These are phyloP conservation scores for Epichloe amarillans DNA, from an alignment of 2,329 filamentous ascomycete species.

Conservation along the genomic window DNA sequence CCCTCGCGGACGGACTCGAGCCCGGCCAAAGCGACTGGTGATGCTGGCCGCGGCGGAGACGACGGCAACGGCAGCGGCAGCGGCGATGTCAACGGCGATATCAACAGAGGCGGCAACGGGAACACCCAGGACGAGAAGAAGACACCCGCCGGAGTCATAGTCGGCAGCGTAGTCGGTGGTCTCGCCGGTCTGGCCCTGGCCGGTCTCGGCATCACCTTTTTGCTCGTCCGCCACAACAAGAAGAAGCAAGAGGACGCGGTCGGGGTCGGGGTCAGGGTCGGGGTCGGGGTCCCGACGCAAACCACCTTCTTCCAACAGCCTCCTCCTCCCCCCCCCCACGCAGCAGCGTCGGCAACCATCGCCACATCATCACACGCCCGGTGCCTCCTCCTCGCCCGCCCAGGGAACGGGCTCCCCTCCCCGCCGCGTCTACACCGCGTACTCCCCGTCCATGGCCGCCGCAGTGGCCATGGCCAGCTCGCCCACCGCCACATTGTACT, in stretches of 20 bases:
- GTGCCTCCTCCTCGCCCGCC: background rate
- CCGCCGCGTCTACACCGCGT: background rate
- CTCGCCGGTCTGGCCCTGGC: background rate
- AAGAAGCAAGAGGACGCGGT: background rate
- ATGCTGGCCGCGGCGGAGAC: background rate
- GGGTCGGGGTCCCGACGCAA: background rate
- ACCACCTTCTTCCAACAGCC: background rate
- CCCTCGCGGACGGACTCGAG: background rate
- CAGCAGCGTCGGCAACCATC: background rate
- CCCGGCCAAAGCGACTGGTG: background rate
- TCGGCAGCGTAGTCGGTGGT: background rate
- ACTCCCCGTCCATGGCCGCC: background rate
- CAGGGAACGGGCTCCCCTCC: background rate
- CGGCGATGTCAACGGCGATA: background rate
- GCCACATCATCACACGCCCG: background rate
- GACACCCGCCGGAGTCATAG: background rate
- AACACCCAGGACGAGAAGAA: background rate
- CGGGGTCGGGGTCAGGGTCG: no score
- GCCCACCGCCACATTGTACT: background rate
- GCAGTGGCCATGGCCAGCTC: background rate
- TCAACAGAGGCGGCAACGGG: background rate
- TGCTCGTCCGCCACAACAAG: slow-evolving; percentile 1
- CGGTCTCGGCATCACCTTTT: background rate
- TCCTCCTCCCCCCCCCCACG: background rate
- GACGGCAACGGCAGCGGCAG: background rate